Evolutionary conservation across 1,284 basidiomycete genomes (phyloP).

Genomic region (Tilletia setariae): DNA sequence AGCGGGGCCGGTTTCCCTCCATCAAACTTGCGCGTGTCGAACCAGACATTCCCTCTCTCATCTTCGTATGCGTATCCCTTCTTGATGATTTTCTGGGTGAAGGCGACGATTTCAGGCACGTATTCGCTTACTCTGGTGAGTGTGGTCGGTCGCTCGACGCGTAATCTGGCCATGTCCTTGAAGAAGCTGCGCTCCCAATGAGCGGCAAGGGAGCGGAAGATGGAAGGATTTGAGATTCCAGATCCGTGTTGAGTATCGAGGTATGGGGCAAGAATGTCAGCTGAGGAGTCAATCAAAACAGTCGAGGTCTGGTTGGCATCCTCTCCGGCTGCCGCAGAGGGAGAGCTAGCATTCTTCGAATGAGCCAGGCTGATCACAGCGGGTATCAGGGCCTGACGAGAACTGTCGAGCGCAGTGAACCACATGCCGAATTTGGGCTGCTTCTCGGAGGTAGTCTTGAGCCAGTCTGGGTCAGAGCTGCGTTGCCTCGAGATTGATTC

Average conservation of each 20-base stretch:
- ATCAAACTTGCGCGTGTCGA: conserved; percentile 87
- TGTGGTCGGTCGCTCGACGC: conserved; percentile 81
- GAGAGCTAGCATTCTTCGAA: too few relatives aligned
- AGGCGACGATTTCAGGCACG: conserved; percentile 87
- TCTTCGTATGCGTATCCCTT: conserved; percentile 87
- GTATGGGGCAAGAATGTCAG: conserved; percentile 43
- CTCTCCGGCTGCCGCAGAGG: not conserved
- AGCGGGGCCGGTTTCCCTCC: conserved; percentile 53
- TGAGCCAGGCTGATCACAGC: not conserved
- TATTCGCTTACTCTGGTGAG: conserved; percentile 96
- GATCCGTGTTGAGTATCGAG: conserved; percentile 58
- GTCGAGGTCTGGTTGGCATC: conserved; percentile 25
- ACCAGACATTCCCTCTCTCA: conserved; percentile 73
- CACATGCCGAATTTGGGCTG: conserved; percentile 51
- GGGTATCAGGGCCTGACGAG: conserved; percentile 13
- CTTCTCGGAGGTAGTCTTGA: conserved; percentile 31
- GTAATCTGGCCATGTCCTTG: conserved; percentile 83
- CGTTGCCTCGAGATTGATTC: conserved; percentile 38
- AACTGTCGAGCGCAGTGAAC: conserved; percentile 35
- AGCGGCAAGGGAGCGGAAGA: conserved; percentile 78
- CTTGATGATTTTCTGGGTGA: conserved; percentile 78
- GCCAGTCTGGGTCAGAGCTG: conserved; percentile 36
- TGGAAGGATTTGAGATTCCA: conserved; percentile 78
- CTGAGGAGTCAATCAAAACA: conserved; percentile 39
- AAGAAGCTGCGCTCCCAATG: conserved; percentile 91